Conservation (phyloP, 148 eudicot genomes). For the Persicaria maculosa region DNA sequence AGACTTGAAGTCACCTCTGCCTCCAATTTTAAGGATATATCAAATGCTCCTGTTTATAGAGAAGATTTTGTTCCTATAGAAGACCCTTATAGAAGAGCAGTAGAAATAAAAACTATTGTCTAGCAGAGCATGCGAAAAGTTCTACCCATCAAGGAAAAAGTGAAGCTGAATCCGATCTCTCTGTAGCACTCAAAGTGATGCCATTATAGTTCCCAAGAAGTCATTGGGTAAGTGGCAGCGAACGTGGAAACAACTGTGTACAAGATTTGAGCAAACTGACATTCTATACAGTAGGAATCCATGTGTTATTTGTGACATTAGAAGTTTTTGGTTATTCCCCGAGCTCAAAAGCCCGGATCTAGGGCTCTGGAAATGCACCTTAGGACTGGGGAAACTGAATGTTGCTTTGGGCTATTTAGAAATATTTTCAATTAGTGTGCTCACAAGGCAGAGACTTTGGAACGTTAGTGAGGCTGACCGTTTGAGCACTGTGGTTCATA, state of each 20-base stretch:
- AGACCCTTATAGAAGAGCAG: constrained; percentile 24
- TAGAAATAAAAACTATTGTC: constrained; percentile 26
- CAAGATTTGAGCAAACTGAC: constrained; percentile 32
- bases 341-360: constrained; percentile 25
- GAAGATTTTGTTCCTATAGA: constrained; percentile 12
- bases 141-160: constrained; percentile 21
- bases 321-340: constrained; percentile 32
- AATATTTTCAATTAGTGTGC: constrained; percentile 30
- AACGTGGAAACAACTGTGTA: constrained; percentile 39
- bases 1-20: constrained; percentile 38
- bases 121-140: constrained; percentile 49
- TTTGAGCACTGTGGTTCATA: no score
- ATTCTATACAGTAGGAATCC: constrained; percentile 33
- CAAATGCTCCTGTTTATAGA: constrained; percentile 16
- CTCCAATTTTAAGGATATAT: constrained; percentile 23
- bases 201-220: constrained; percentile 28
- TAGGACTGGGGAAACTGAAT: constrained; percentile 60
- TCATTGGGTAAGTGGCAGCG: constrained; percentile 37
- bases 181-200: constrained; percentile 22
- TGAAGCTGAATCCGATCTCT: constrained; percentile 14
- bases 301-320: constrained; percentile 54
- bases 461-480: no score
- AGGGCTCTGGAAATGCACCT: constrained; percentile 43
- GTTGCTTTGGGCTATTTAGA: constrained; percentile 41
- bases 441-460: constrained; percentile 40